Base-by-base conservation (phyloP, 2,329 filamentous ascomycete species). In the Chaetoscypha palmicola region DNA sequence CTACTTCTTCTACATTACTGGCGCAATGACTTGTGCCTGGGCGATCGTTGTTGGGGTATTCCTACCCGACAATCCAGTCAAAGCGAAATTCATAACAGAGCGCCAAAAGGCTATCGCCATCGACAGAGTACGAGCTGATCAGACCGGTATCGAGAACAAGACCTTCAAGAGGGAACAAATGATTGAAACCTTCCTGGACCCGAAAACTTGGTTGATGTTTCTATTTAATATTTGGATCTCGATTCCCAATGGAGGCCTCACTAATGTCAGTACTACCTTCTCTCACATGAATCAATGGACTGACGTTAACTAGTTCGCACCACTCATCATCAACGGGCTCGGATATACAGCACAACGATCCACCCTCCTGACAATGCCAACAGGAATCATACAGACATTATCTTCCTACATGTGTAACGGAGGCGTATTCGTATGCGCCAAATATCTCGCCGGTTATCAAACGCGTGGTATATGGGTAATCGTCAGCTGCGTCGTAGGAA, bases 321-420 rank as follows among this genome's bases (percentile, higher is more conserved):
- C 48, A 12, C 61, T 65, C 16, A 59, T 66, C 33, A 65, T 66
- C 45, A 55, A 59, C n/a, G 59, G 59, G 9, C 56, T 66, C 8
- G 64, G 64, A 5, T 66, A 64, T 41, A 54, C 52, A 1, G 45
- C 63, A 1, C 54, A 63, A 3, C 44, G 61, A 14, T 58, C 62
- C 1, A 63, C 63, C 0, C 52, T 67, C 3, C 48, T 67, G 16
- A 83, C 79, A 54, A 82, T 83, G 49, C 79, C 79, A 0, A 82
- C 82, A 45, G 79, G 79, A n/a, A 49, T 49, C 24, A 50, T 50
- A 21, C 48, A 50, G 38, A 50, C 49, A 32, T 46, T 43, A 16
- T 49, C 37, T 4, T 48, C 43, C 12, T 52, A 52, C 30, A 45
- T 34, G 41, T 57, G 19, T 51, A 54, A 43, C 23, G 45, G 48